These are phyloP conservation scores for Brassica balearica DNA, from an alignment of 441 rosid species.

Conservation along the genomic window DNA sequence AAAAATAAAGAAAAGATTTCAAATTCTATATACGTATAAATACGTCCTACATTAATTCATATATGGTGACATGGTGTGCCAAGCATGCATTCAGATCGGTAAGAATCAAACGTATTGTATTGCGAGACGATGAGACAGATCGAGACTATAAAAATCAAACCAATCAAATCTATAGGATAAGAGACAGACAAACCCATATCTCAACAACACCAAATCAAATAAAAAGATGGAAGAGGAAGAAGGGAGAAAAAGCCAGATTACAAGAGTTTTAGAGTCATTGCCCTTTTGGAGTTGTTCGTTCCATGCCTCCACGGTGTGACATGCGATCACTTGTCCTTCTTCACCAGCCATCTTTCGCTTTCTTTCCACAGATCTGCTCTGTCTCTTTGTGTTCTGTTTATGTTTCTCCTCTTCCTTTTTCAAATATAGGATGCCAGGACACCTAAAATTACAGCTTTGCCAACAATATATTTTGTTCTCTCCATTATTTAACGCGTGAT, in stretches of 20 bases:
- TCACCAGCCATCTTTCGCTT: conserved; percentile 63
- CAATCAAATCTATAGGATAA: conserved; percentile 12
- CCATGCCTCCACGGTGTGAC: conserved; percentile 79
- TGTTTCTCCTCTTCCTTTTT: neutral
- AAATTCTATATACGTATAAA: neutral
- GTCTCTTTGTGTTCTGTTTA: conserved; percentile 7
- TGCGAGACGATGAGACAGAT: conserved; percentile 1
- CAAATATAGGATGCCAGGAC: conserved; percentile 4
- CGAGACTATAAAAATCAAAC: conserved; percentile 10
- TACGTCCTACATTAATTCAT: neutral
- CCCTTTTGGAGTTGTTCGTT: conserved; percentile 64
- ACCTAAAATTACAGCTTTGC: conserved; percentile 33
- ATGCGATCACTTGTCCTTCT: conserved; percentile 77
- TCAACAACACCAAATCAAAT: conserved; percentile 1
- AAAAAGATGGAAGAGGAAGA: neutral
- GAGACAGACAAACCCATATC: neutral
- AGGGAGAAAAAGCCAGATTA: conserved; percentile 32
- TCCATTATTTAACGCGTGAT: conserved; percentile 36
- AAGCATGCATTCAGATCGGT: neutral
- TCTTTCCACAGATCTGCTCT: conserved; percentile 16
- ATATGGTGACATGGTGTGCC: neutral
- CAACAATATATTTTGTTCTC: conserved; percentile 20
- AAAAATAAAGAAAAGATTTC: neutral
- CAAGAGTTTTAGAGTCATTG: conserved; percentile 73
- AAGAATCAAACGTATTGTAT: conserved; percentile 2